phyloP scores from a whole-genome alignment of 2,329 filamentous ascomycete genomes.

The Trichoderma hamatum region DNA sequence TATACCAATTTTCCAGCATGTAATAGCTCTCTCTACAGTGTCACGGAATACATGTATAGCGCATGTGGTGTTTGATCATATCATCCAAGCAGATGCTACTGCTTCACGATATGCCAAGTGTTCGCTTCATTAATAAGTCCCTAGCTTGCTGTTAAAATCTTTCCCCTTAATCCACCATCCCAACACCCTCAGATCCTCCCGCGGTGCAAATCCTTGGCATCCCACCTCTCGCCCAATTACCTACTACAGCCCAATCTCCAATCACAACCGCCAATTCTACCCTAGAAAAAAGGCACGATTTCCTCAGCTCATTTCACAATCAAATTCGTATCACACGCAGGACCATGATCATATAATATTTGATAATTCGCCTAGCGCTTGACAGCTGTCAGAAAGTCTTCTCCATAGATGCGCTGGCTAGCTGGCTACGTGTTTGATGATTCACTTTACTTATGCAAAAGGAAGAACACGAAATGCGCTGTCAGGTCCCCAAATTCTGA shows the following conservation, averaged over 20 bases:
- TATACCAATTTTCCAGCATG: not conserved
- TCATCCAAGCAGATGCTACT: not conserved
- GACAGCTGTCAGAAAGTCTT: constrained; percentile 1
- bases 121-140: not conserved
- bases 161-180: not conserved
- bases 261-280: not conserved
- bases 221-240: not conserved
- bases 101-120: not conserved
- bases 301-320: too few relatives aligned
- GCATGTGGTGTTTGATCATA: not conserved
- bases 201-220: not conserved
- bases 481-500: constrained; percentile 18
- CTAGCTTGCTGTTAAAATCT: not conserved
- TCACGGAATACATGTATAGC: too few relatives aligned
- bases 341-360: not conserved
- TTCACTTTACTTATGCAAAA: constrained; percentile 1
- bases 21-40: not conserved
- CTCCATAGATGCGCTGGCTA: constrained; percentile 5
- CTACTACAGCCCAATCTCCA: not conserved
- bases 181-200: not conserved
- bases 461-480: not conserved
- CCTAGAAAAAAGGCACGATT: not conserved
- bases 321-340: not conserved
- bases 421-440: not conserved
- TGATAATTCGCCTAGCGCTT: not conserved